Evolutionary conservation across 1,284 basidiomycete species (phyloP).

Genomic region (Heterobasidion occidentale): DNA sequence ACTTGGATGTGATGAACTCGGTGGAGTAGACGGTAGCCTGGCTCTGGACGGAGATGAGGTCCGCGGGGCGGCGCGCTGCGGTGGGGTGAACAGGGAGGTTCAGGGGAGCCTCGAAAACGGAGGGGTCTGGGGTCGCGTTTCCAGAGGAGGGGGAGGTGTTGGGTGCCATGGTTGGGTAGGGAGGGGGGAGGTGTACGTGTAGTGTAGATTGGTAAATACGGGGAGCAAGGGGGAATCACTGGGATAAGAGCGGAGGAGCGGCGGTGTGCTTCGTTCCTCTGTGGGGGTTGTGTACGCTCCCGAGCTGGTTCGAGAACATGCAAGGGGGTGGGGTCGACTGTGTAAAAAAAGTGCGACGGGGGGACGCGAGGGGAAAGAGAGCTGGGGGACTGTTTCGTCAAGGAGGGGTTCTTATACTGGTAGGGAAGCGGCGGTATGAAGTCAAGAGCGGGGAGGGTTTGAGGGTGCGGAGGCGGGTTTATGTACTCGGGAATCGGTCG

Average conservation of each 20-base stretch:
- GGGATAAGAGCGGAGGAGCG: constrained; percentile 49
- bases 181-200: not conserved
- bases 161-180: constrained; percentile 37
- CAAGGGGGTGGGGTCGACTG: constrained; percentile 28
- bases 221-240: constrained; percentile 31
- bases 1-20: constrained; percentile 79
- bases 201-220: constrained; percentile 11
- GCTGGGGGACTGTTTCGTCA: too few relatives aligned
- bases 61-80: constrained; percentile 60
- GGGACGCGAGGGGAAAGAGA: too few relatives aligned
- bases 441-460: too few relatives aligned
- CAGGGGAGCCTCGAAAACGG: constrained; percentile 47
- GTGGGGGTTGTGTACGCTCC: constrained; percentile 72
- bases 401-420: too few relatives aligned
- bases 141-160: constrained; percentile 42
- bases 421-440: too few relatives aligned
- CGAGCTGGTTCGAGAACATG: constrained; percentile 86
- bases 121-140: constrained; percentile 59
- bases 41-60: constrained; percentile 79
- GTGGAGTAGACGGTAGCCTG: constrained; percentile 78
- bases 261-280: constrained; percentile 68
- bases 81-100: constrained; percentile 76
- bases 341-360: not conserved
- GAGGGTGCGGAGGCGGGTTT: too few relatives aligned
- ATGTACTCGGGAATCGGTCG: too few relatives aligned